These are phyloP conservation scores for Ustilago bromivora DNA, from an alignment of 1,284 basidiomycete species.

Conservation along the genomic window DNA sequence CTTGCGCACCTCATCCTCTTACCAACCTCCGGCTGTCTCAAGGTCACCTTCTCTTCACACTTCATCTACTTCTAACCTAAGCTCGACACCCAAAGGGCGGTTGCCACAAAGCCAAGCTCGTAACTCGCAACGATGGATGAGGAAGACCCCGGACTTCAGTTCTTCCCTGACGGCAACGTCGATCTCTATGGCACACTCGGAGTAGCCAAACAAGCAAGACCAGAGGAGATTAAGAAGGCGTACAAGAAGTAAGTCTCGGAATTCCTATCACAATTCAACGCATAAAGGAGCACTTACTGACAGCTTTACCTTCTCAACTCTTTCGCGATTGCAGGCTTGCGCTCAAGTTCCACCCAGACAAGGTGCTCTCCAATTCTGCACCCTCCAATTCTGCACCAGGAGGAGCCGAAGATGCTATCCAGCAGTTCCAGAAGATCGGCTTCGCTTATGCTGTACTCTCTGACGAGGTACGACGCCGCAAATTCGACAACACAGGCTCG, in stretches of 20 bases:
- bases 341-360: constrained; percentile 68
- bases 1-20: not conserved
- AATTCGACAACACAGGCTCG: constrained; percentile 66
- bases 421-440: constrained; percentile 66
- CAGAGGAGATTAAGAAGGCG: constrained; percentile 64
- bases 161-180: constrained; percentile 65
- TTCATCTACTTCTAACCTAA: not conserved
- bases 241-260: constrained; percentile 58
- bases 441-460: constrained; percentile 69
- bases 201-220: constrained; percentile 47
- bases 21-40: not conserved
- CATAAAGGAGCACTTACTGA: not conserved
- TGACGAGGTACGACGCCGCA: constrained; percentile 52
- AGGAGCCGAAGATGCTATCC: constrained; percentile 44
- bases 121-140: constrained; percentile 42
- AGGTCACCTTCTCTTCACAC: not conserved
- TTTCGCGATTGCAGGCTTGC: constrained; percentile 50
- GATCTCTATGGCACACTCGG: constrained; percentile 67
- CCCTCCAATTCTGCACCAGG: constrained; percentile 30
- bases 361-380: constrained; percentile 51
- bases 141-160: constrained; percentile 65
- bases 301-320: not conserved
- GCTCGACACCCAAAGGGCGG: not conserved
- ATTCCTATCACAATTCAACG: not conserved
- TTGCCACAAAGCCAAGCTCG: not conserved